These are phyloP conservation scores for Nemania diffusa DNA, from an alignment of 2,329 filamentous ascomycete genomes.

Conservation along the genomic window DNA sequence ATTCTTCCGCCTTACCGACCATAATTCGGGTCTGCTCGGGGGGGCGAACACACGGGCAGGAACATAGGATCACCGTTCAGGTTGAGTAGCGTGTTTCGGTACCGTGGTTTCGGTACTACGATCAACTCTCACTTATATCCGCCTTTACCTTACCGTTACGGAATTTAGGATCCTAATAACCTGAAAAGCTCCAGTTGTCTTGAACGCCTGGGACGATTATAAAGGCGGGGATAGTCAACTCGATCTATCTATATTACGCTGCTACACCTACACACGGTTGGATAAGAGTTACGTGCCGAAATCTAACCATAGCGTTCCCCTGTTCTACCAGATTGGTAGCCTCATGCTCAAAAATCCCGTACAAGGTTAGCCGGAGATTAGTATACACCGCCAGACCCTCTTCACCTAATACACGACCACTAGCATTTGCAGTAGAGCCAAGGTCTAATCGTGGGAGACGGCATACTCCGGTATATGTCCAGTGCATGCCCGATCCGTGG, in stretches of 20 bases:
- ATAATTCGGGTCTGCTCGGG: too few species aligned
- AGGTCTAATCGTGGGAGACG: not conserved
- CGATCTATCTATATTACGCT: not conserved
- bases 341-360: not conserved
- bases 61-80: conserved; percentile 1
- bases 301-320: conserved; percentile 5
- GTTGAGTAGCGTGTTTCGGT: conserved; percentile 12
- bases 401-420: not conserved
- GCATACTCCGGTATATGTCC: not conserved
- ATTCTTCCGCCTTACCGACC: conserved; percentile 9
- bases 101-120: conserved; percentile 15
- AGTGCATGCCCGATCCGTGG: not conserved
- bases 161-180: conserved; percentile 8
- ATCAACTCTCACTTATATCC: conserved; percentile 1
- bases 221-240: not conserved
- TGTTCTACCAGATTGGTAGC: not conserved
- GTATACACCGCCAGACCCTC: not conserved
- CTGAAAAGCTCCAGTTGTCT: conserved; percentile 1
- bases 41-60: not conserved
- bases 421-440: conserved; percentile 4
- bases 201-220: not conserved
- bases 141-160: not conserved
- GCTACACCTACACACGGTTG: conserved; percentile 7
- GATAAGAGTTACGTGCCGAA: conserved; percentile 10
- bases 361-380: not conserved